phyloP scores from a whole-genome alignment of 2,329 filamentous ascomycete genomes.

The Cytospora piceicola region DNA sequence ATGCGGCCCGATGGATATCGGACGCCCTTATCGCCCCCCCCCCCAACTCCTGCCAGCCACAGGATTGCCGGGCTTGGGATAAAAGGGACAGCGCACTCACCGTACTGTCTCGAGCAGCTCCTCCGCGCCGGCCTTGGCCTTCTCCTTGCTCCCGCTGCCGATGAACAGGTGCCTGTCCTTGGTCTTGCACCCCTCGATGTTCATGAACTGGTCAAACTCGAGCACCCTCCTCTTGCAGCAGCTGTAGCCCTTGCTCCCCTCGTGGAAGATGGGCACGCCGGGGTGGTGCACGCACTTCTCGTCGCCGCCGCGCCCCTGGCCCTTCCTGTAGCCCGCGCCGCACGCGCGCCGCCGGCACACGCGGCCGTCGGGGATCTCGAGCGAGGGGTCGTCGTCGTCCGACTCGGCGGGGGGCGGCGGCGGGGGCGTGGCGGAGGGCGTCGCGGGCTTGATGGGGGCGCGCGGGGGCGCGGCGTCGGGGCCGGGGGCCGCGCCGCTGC shows the following conservation, averaged over 20 bases:
- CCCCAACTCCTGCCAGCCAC: not conserved
- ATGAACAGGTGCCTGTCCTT: slow-evolving; percentile 85
- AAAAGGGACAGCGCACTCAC: slow-evolving; percentile 48
- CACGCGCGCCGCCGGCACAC: slow-evolving; percentile 81
- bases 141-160: slow-evolving; percentile 71
- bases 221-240: slow-evolving; percentile 95
- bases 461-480: slow-evolving; percentile 43
- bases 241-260: slow-evolving; percentile 96
- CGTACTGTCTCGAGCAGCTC: slow-evolving; percentile 79
- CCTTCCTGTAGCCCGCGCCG: slow-evolving; percentile 65
- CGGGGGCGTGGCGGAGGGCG: slow-evolving; percentile 47
- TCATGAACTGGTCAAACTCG: slow-evolving; percentile 98
- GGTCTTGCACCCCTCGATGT: slow-evolving; percentile 86
- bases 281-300: slow-evolving; percentile 90
- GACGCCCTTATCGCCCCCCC: not conserved
- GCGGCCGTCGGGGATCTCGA: slow-evolving; percentile 73
- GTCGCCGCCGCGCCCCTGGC: slow-evolving; percentile 57
- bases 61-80: not conserved
- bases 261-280: slow-evolving; percentile 90
- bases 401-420: slow-evolving; percentile 70
- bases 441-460: slow-evolving; percentile 47
- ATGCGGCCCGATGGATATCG: not conserved
- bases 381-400: slow-evolving; percentile 81
- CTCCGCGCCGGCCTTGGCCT: slow-evolving; percentile 56
- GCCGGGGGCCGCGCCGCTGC: slow-evolving; percentile 32